Percentiles rank a stretch among this genome's conserved stretches.
Conservation (phyloP, 495 filamentous ascomycete species). For the Aspergillus incahuasiensis region DNA sequence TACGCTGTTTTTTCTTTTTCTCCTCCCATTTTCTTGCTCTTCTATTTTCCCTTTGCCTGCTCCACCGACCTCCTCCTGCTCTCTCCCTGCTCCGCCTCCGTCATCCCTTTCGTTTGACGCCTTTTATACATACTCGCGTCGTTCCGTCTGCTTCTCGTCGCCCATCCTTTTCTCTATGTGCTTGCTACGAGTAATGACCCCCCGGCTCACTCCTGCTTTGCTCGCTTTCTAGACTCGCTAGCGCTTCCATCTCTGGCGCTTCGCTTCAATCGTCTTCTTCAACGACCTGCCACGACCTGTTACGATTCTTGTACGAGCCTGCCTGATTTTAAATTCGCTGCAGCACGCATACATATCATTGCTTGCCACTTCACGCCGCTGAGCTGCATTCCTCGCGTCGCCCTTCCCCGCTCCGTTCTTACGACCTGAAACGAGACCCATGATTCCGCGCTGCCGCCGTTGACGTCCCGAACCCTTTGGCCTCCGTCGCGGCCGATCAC, state of each 20-base stretch:
- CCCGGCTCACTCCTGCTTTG: slow-evolving; percentile 16
- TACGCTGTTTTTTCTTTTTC: slow-evolving; percentile 13
- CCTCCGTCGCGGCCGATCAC: slow-evolving; percentile 2
- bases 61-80: slow-evolving; percentile 17
- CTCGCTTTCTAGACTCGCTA: slow-evolving; percentile 9
- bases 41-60: slow-evolving; percentile 31
- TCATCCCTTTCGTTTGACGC: slow-evolving; percentile 30
- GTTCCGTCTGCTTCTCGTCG: slow-evolving; percentile 7
- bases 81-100: slow-evolving; percentile 22
- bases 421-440: slow-evolving; percentile 59
- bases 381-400: slow-evolving; percentile 23
- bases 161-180: slow-evolving; percentile 16
- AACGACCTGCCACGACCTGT: slow-evolving; percentile 26
- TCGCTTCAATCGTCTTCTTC: slow-evolving; percentile 3
- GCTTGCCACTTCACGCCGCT: slow-evolving; percentile 4
- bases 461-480: slow-evolving; percentile 27
- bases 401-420: slow-evolving; percentile 33
- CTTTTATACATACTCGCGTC: slow-evolving; percentile 22
- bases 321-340: slow-evolving; percentile 14
- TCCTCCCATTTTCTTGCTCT: slow-evolving; percentile 18
- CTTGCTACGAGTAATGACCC: slow-evolving; percentile 20
- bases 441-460: slow-evolving; percentile 38
- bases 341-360: slow-evolving; percentile 3
- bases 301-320: slow-evolving; percentile 23
- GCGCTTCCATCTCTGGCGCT: slow-evolving; percentile 7